Base-by-base conservation (phyloP, 2,329 filamentous ascomycete genomes). In the Clarireedia monteithiana region DNA sequence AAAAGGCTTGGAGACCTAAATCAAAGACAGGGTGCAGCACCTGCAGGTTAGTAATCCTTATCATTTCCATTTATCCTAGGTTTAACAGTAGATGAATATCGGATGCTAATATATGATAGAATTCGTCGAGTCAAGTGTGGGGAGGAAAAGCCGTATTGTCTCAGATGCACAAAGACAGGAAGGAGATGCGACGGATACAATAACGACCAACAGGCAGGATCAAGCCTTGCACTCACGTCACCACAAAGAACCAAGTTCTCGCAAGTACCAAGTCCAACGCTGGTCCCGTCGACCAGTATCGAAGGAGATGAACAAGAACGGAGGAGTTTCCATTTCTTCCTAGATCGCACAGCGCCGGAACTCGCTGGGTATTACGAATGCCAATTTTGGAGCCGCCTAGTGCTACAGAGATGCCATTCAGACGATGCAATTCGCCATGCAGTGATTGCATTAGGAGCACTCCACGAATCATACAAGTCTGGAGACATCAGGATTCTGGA, bases 111-210 rank as follows among this genome's bases (percentile, higher is more conserved):
- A 26, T 3, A 9, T 44, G 36, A 5, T 55, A 67, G 66, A 50
- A 62, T 64, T 15, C 58, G 65, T n/a, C 58, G 65, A 55, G 63
- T 68, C 3, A 67, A 68, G 46, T 68, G 66, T 39, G 66, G 63
- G 23, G 66, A 67, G 56, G 61, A 63, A 27, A 65, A 61, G 48
- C 66, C 66, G 3, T 59, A 61, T 24, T 67, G 66, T 42, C 60
- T 60, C 48, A 59, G 62, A 55, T 68, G 65, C 56, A 65, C 59
- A 5, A 62, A 59, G 3, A 67, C 63, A 14, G 62, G 65, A 15
- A 58, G 66, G 14, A 66, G 62, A 42, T 67, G 66, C 47, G 65
- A 68, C 58, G 65, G 65, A 15, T 68, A 68, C 58, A 60, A 57
- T 24, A 17, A 5, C 15, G n/a, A 52, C 10, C 23, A 17, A 1